Evolutionary conservation across 495 filamentous ascomycete species (phyloP), one percentile per base, ranked within the genome.

Genomic region (Lasiosphaeria hispida): DNA sequence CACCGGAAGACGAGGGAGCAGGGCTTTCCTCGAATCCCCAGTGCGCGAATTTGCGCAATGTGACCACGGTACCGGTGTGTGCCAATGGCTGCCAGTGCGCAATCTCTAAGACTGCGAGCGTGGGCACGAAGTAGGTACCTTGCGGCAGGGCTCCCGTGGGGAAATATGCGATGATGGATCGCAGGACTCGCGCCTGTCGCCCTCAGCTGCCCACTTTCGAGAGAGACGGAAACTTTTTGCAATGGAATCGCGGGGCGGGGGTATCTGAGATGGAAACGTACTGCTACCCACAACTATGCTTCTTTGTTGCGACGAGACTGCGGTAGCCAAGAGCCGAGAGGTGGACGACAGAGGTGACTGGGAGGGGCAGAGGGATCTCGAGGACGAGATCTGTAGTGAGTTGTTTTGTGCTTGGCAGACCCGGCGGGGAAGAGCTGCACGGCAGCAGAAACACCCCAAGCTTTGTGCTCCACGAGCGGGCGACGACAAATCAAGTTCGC

Each of bases 1-100:
- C 58, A 53, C 62, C 58, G 58, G 58, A 55, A 55, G 54, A 53
- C 58, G 55, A 45, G 55, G 57, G 42, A 48, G 10, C 48, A 42
- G 42, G 23, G 48, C 36, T 33, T 34, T 39, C 36, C 35, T 19
- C 36, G 23, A 13, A 13, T 17, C 23, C 35, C 35, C 11, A 23
- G 40, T 50, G 36, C 44, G 44, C 47, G 55, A 49, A 50, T 40
- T 49, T 45, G n/a, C 13, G 34, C 49, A 37, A 52, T 52, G 49
- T 35, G 33, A 40, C 49, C 23, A 30, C 5, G 23, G 23, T n/a
- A n/a, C n/a, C n/a, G n/a, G n/a, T n/a, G n/a, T n/a, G 23, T 30
- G 23, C 23, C n/a, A n/a, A n/a, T 30, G 23, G 2, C 2, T 37
- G 49, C 49, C 49, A 34, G 40, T 40, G 49, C 49, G 36, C 49